phyloP scores from a whole-genome alignment of 2,329 filamentous ascomycete genomes.

The Triangularia setosa region DNA sequence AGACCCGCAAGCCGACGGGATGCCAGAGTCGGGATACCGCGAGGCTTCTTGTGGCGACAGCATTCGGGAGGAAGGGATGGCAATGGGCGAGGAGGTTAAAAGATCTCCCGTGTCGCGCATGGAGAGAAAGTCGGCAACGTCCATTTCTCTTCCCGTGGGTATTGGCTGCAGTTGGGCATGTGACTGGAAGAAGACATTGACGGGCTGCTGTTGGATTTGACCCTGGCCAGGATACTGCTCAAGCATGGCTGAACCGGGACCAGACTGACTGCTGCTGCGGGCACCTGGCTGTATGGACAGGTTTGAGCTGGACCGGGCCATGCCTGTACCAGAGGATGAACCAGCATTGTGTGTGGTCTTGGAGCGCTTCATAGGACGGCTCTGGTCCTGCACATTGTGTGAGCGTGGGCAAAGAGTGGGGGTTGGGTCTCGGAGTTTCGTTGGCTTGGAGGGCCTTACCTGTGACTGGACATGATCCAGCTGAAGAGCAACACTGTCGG shows the following conservation, averaged over 20 bases:
- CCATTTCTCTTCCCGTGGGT: constrained; percentile 20
- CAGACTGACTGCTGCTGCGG: constrained; percentile 13
- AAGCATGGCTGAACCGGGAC: constrained; percentile 11
- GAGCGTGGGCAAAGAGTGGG: constrained; percentile 11
- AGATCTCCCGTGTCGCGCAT: constrained; percentile 11
- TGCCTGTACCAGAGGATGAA: constrained; percentile 35
- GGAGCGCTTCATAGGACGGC: constrained; percentile 31
- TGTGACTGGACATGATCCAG: not conserved
- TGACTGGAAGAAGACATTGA: constrained; percentile 17
- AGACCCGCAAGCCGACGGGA: constrained; percentile 40
- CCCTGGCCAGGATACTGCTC: constrained; percentile 17
- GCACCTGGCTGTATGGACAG: constrained; percentile 26
- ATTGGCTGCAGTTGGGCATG: not conserved
- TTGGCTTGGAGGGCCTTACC: not conserved
- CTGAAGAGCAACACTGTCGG: not conserved
- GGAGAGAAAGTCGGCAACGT: constrained; percentile 23
- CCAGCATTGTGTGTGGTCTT: constrained; percentile 32
- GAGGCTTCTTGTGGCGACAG: constrained; percentile 14
- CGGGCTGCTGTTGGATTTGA: constrained; percentile 20
- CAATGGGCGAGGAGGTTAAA: constrained; percentile 17
- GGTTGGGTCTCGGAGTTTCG: not conserved
- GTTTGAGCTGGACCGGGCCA: constrained; percentile 39
- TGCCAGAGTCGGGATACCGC: constrained; percentile 21
- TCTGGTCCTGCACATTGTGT: constrained; percentile 14
- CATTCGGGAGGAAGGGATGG: constrained; percentile 17